Evolutionary conservation across 2,329 filamentous ascomycete genomes (phyloP), one percentile per base, ranked within the genome.

Genomic region (Penicillium glabrum): DNA sequence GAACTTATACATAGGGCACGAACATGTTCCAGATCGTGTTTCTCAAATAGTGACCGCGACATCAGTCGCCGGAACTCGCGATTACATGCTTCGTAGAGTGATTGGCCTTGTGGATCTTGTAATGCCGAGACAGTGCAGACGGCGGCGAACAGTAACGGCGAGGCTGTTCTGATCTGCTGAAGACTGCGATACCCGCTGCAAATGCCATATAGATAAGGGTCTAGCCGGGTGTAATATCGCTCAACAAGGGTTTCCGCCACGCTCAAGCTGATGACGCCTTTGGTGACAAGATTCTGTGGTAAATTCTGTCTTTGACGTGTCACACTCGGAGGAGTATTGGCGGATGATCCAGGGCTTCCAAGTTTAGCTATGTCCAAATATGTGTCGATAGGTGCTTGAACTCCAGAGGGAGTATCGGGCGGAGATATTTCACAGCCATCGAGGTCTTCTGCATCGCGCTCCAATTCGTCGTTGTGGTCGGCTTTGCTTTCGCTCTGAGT

Each of bases 1-100:
- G 79, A 77, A 14, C 75, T 79, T 41, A 82, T 78, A 50, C 79
- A 81, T 27, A 83, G 67, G 0, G 79, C 80, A 21, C 79, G 73
- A 44, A 83, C 70, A 54, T 78, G 76, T 54, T 82, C 79, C 26
- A 77, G 67, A 24, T 67, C 74, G 16, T 77, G 76, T 29, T 77
- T 75, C 56, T 80, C 77, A 48, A 81, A 82, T 65, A 81, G 75
- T 1, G 77, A 76, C 27, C 73, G 71, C 3, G 79, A 73, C 45
- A 81, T 75, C 3, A 80, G 67, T 1, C 75, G 69, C 13, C 77
- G 75, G 56, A 80, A 80, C 61, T 81, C 80, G 37, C 75, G 74
- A 53, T 72, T 79, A 61, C 79, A 81, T 6, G 64, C 60, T 26
- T 69, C 64, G 43, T 75, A 75, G 1, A 69, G 37, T 23, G 65